Percentiles rank a stretch among this genome's conserved stretches.
Conservation (phyloP, 2,329 filamentous ascomycete species). For the Fusarium albidum region DNA sequence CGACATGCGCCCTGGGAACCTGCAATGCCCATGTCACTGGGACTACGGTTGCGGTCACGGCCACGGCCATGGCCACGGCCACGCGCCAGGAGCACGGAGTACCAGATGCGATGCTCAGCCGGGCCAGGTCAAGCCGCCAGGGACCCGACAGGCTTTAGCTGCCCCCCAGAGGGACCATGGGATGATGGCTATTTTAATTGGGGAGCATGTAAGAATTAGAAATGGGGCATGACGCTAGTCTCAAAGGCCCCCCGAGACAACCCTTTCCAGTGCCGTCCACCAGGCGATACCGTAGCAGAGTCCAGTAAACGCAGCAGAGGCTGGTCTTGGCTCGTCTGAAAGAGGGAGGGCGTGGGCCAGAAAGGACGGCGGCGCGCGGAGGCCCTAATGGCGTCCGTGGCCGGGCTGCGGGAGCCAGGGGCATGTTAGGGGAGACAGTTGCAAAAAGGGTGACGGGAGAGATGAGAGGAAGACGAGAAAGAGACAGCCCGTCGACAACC, state of each 20-base stretch:
- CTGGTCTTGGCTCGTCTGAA: slow-evolving; percentile 17
- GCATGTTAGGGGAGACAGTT: neutral
- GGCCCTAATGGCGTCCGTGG: slow-evolving; percentile 23
- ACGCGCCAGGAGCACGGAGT: slow-evolving; percentile 1
- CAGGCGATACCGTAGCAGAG: slow-evolving; percentile 10
- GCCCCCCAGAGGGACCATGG: slow-evolving; percentile 11
- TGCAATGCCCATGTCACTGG: slow-evolving; percentile 25
- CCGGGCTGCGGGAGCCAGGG: neutral
- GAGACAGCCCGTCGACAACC: too few species aligned
- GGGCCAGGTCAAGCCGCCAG: slow-evolving; percentile 17
- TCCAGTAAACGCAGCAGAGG: slow-evolving; percentile 20
- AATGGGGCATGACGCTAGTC: slow-evolving; percentile 7
- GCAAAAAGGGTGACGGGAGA: slow-evolving; percentile 2
- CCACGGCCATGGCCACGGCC: slow-evolving; percentile 7
- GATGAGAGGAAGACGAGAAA: neutral
- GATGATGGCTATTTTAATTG: slow-evolving; percentile 24
- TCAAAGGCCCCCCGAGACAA: slow-evolving; percentile 11
- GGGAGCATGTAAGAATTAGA: neutral
- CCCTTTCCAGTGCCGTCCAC: slow-evolving; percentile 2
- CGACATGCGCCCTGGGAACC: slow-evolving; percentile 20
- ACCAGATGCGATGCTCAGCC: slow-evolving; percentile 31
- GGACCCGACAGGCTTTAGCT: slow-evolving; percentile 3
- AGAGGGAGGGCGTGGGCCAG: slow-evolving; percentile 21
- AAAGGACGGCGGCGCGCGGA: slow-evolving; percentile 23
- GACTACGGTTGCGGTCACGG: slow-evolving; percentile 13